A percentile compares a stretch with the other conserved stretches of the same genome.
These are phyloP conservation scores for Aspergillus ruber DNA, from an alignment of 2,329 filamentous ascomycete species.

Conservation along the genomic window DNA sequence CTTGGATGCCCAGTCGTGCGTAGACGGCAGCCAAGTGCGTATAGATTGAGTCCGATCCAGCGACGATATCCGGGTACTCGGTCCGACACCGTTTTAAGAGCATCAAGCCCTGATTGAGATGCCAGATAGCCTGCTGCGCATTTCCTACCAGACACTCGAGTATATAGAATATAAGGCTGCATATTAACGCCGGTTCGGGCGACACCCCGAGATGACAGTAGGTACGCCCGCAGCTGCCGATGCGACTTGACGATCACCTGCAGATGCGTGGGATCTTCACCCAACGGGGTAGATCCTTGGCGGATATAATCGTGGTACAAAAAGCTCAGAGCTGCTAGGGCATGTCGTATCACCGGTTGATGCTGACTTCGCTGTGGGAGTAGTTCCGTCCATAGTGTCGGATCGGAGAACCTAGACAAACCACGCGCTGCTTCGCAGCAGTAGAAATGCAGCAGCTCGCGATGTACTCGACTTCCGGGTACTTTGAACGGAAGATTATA, in stretches of 20 bases:
- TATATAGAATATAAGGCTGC: conserved; percentile 20
- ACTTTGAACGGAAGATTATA: conserved; percentile 20
- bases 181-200: conserved; percentile 16
- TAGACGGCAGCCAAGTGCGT: conserved; percentile 9
- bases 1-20: conserved; percentile 16
- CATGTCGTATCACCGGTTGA: conserved; percentile 17
- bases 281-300: not conserved
- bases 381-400: conserved; percentile 13
- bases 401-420: conserved; percentile 13
- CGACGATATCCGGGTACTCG: not conserved
- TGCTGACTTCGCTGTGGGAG: conserved; percentile 16
- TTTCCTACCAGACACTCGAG: conserved; percentile 20
- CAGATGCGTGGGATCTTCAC: conserved; percentile 2
- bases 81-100: conserved; percentile 12
- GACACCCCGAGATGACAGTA: conserved; percentile 12
- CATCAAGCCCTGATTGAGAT: conserved; percentile 17
- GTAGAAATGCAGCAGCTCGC: conserved; percentile 19
- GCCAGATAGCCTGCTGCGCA: conserved; percentile 14
- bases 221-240: conserved; percentile 17
- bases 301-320: conserved; percentile 12
- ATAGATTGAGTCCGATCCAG: conserved; percentile 9
- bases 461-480: conserved; percentile 17
- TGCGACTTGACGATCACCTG: conserved; percentile 16
- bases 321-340: conserved; percentile 14
- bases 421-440: conserved; percentile 11